A percentile compares a stretch with the other conserved stretches of the same genome.
These are phyloP conservation scores for Tolypocladium sp. DNA, from an alignment of 2,329 filamentous ascomycete genomes.

Conservation along the genomic window DNA sequence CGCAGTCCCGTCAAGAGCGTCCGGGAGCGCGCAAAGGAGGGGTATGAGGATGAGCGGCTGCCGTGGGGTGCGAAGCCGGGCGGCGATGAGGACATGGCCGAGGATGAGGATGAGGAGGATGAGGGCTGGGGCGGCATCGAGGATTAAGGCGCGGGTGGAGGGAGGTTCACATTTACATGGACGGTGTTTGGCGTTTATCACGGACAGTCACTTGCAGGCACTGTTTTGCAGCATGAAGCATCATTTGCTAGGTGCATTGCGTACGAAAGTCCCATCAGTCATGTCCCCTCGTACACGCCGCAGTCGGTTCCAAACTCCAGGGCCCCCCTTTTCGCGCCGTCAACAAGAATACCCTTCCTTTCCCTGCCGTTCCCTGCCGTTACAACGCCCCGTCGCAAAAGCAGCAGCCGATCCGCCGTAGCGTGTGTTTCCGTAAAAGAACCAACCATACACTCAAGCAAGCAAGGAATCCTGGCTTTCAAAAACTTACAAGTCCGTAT, in stretches of 20 bases:
- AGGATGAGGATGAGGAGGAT: conserved; percentile 24
- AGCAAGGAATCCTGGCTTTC: neutral
- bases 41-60: conserved; percentile 65
- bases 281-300: neutral
- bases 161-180: neutral
- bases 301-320: neutral
- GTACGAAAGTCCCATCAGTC: neutral
- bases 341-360: no score
- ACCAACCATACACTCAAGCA: neutral
- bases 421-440: no score
- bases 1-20: conserved; percentile 61
- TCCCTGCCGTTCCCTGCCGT: neutral
- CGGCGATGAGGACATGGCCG: conserved; percentile 28
- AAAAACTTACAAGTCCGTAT: neutral
- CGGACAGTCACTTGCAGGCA: neutral
- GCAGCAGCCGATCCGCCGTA: neutral
- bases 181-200: neutral
- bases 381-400: neutral
- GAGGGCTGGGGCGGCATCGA: conserved; percentile 62
- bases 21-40: conserved; percentile 59
- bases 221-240: neutral
- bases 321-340: neutral
- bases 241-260: neutral
- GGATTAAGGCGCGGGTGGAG: conserved; percentile 39
- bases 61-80: conserved; percentile 38